Base-by-base conservation (phyloP, 768 basidiomycete species). In the Leccinum barrowsii region DNA sequence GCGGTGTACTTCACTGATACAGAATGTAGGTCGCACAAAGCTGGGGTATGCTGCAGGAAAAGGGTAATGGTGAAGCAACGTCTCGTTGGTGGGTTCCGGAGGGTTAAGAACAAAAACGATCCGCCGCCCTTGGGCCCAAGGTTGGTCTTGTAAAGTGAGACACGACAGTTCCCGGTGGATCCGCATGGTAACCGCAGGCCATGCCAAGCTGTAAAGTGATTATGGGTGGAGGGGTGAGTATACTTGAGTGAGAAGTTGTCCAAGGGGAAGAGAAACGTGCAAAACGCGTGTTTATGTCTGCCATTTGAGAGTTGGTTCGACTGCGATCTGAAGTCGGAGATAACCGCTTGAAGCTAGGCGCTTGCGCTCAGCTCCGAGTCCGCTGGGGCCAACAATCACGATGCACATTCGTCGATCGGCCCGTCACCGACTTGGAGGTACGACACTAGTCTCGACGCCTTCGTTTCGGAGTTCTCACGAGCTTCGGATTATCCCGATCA, bases 251-350 rank as follows among this genome's bases (percentile, higher is more conserved):
- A 26, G 50, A 28, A 26, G 24, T 52, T 32, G 19, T 46, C 46
- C 54, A 50, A 56, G 47, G 34, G 21, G 32, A 34, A 50, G 24
- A 6, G 35, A 32, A 63, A 56, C 52, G 56, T 59, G 63, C 11
- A 12, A 52, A 42, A 55, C 64, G 34, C 52, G 56, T 56, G 57
- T 42, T 30, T 17, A 40, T 40, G 37, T n/a, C 10, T n/a, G 24
- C 6, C 47, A n/a, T 57, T 51, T 53, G 12, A 37, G 15, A 40
- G 19, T 34, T 17, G 22, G 24, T 42, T 46, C n/a, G 15, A n/a
- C 54, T 47, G 52, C 30, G 46, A 63, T 56, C 7, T 2, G 40
- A 19, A 24, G 42, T 26, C 30, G 22, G 17, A 57, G 44, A 56
- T 58, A 32, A 56, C 30, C 12, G 22, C 17, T 42, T 8, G 35